These are phyloP conservation scores for Emergomyces pasteurianus DNA, from an alignment of 2,329 filamentous ascomycete genomes.

Conservation along the genomic window DNA sequence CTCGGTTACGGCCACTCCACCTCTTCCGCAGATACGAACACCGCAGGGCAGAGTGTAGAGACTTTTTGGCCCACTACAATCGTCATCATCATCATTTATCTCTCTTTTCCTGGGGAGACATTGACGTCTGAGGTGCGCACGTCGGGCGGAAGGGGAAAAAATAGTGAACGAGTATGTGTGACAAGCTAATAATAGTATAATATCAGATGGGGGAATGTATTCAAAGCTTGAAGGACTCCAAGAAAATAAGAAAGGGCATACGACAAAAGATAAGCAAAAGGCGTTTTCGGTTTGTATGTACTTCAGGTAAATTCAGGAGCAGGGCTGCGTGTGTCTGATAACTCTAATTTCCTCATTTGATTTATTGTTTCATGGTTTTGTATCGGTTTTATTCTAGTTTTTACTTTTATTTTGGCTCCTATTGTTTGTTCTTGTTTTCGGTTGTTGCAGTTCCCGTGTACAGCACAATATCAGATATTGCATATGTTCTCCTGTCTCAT, in stretches of 20 bases:
- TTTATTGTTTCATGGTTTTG: neutral
- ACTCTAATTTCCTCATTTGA: neutral
- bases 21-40: slow-evolving; percentile 1
- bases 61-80: neutral
- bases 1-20: slow-evolving; percentile 16
- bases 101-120: neutral
- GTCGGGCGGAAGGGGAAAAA: neutral
- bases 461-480: too few species aligned
- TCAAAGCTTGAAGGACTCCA: neutral
- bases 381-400: neutral
- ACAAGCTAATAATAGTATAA: neutral
- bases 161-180: neutral
- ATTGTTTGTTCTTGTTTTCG: too few species aligned
- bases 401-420: neutral
- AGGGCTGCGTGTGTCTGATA: neutral
- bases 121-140: neutral
- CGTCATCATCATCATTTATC: neutral
- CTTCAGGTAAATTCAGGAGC: neutral
- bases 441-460: too few species aligned
- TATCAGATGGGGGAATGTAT: neutral
- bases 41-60: neutral
- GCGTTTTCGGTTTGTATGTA: neutral
- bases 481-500: too few species aligned
- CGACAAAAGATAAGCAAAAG: neutral
- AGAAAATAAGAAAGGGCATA: neutral